phyloP scores from a whole-genome alignment of 208 protist genomes.

The Trypanosomatidae sp. region DNA sequence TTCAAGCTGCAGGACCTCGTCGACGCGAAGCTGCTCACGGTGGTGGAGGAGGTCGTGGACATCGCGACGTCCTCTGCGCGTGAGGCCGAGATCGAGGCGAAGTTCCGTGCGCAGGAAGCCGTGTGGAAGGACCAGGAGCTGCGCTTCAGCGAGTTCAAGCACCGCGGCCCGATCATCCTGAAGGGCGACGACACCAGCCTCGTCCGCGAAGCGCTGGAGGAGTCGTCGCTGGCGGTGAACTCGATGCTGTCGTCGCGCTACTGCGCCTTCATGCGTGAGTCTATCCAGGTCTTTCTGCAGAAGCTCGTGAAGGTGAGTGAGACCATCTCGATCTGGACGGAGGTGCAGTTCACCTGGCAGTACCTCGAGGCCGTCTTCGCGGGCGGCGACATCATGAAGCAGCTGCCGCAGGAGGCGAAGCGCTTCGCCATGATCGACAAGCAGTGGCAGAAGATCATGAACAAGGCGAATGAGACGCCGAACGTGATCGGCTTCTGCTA shows the following conservation, averaged over 20 bases:
- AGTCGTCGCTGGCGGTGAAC: conserved; percentile 94
- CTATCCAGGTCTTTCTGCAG: conserved; percentile 87
- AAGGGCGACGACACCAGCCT: conserved; percentile 91
- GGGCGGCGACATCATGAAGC: conserved; percentile 96
- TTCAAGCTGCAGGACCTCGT: conserved; percentile 95
- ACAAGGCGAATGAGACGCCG: conserved; percentile 93
- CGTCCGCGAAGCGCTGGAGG: conserved; percentile 93
- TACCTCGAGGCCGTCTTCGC: conserved; percentile 98
- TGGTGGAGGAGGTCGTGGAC: conserved; percentile 95
- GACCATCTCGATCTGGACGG: conserved; percentile 90
- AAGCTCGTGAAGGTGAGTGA: conserved; percentile 94
- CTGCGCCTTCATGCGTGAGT: conserved; percentile 93
- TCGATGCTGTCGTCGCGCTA: conserved; percentile 94
- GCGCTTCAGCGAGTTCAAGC: conserved; percentile 95
- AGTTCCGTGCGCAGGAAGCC: conserved; percentile 89
- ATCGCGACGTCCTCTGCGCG: conserved; percentile 93
- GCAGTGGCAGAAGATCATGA: conserved; percentile 97
- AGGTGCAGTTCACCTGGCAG: conserved; percentile 96
- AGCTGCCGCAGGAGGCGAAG: conserved; percentile 97
- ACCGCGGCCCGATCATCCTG: conserved; percentile 92
- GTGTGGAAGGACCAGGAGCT: conserved; percentile 95
- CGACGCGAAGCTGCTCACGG: conserved; percentile 83
- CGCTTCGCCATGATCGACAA: conserved; percentile 97
- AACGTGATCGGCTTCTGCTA: conserved; percentile 96
- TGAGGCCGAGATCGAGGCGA: conserved; percentile 96